phyloP scores from a whole-genome alignment of 208 protist genomes.

The Porcisia deanei region DNA sequence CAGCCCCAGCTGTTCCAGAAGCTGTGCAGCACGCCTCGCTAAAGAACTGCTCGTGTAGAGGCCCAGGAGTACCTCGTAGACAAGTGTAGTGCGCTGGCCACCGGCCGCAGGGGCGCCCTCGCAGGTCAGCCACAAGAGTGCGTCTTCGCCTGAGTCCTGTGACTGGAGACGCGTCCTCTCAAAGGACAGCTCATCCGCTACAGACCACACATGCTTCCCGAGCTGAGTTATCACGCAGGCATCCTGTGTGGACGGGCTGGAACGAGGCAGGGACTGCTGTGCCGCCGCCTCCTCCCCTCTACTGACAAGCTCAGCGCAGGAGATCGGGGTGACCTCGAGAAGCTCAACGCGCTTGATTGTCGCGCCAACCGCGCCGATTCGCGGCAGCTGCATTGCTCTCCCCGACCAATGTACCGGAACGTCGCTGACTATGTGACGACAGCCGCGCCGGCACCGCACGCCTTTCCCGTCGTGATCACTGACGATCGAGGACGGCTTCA shows the following conservation, averaged over 20 bases:
- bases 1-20: background rate
- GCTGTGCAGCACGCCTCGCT: conserved; percentile 1
- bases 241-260: background rate
- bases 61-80: conserved; percentile 13
- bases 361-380: conserved; percentile 29
- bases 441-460: background rate
- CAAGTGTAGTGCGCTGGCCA: background rate
- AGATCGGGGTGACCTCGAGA: conserved; percentile 18
- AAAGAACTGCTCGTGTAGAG: conserved; percentile 22
- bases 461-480: background rate
- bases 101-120: background rate
- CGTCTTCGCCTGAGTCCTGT: conserved; percentile 10
- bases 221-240: conserved; percentile 10
- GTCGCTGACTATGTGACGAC: background rate
- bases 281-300: background rate
- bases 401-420: conserved; percentile 25
- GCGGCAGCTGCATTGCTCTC: conserved; percentile 29
- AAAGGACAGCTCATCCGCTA: conserved; percentile 20
- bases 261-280: background rate
- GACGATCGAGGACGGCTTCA: conserved; percentile 5
- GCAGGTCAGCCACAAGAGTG: conserved; percentile 17
- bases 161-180: conserved; percentile 3
- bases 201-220: conserved; percentile 18
- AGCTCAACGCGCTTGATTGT: conserved; percentile 32
- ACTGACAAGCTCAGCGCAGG: background rate